These are phyloP conservation scores for Jatropha podagrica DNA, from an alignment of 441 rosid genomes.

Conservation along the genomic window DNA sequence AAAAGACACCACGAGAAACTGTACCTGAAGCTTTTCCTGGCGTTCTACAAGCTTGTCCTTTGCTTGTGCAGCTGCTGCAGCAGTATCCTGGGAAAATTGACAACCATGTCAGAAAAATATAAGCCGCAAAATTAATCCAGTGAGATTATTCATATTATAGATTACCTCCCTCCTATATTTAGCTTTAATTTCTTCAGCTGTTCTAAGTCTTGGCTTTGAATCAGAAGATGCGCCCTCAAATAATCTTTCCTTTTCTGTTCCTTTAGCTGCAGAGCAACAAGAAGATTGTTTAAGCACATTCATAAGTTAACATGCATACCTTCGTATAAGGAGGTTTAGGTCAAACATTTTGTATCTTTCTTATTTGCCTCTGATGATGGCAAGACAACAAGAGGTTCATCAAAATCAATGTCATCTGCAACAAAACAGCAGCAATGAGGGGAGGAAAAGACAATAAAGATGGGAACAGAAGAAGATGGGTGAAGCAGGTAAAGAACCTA, in stretches of 20 bases:
- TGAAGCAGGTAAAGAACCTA: constrained; percentile 51
- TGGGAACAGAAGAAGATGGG: constrained; percentile 15
- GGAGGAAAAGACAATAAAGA: constrained; percentile 26
- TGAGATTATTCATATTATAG: background rate
- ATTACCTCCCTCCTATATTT: constrained; percentile 81
- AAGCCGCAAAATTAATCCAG: constrained; percentile 5
- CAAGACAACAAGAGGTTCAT: constrained; percentile 46
- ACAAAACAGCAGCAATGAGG: constrained; percentile 23
- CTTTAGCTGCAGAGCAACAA: constrained; percentile 46
- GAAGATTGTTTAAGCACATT: constrained; percentile 18
- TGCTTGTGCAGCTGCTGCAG: constrained; percentile 75
- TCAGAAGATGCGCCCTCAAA: constrained; percentile 68
- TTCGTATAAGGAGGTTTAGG: constrained; percentile 7
- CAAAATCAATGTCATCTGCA: constrained; percentile 80
- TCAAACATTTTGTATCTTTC: constrained; percentile 49
- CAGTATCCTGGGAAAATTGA: constrained; percentile 57
- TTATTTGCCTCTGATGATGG: constrained; percentile 41
- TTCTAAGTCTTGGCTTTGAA: constrained; percentile 62
- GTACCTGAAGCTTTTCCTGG: constrained; percentile 84
- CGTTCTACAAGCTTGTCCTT: constrained; percentile 80
- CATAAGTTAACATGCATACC: constrained; percentile 4
- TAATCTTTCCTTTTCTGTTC: constrained; percentile 57
- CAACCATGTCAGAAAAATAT: constrained; percentile 28
- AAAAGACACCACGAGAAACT: constrained; percentile 16
- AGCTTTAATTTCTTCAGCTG: constrained; percentile 86